Evolutionary conservation across 2,329 filamentous ascomycete species (phyloP).

Genomic region (Dichotomopilus funicola): DNA sequence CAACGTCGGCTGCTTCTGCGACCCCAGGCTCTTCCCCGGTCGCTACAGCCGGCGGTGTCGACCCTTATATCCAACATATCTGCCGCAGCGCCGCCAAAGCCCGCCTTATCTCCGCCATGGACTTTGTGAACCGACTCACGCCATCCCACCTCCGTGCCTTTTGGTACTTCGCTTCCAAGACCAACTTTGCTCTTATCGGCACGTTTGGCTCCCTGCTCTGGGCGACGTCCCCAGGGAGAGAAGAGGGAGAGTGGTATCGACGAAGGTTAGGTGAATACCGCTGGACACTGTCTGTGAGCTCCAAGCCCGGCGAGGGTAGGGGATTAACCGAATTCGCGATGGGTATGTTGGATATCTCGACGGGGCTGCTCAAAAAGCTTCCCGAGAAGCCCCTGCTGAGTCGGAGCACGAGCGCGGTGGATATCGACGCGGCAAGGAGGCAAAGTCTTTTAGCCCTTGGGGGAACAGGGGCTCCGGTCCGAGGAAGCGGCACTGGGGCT

Average conservation of each 20-base stretch:
- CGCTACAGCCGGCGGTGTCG: slow-evolving; percentile 38
- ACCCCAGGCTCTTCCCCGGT: background rate
- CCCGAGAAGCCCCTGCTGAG: slow-evolving; percentile 65
- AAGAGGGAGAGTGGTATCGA: slow-evolving; percentile 91
- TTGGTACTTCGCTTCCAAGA: slow-evolving; percentile 84
- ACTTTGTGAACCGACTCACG: slow-evolving; percentile 89
- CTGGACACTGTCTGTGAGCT: slow-evolving; percentile 86
- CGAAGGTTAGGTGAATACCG: slow-evolving; percentile 80
- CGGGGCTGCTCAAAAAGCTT: slow-evolving; percentile 60
- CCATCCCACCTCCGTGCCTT: slow-evolving; percentile 82
- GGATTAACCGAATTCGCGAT: slow-evolving; percentile 65
- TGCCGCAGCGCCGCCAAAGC: slow-evolving; percentile 92
- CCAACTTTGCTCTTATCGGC: slow-evolving; percentile 90
- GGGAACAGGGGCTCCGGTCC: slow-evolving; percentile 13
- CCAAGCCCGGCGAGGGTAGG: slow-evolving; percentile 57
- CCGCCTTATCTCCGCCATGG: slow-evolving; percentile 89
- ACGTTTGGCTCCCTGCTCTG: slow-evolving; percentile 88
- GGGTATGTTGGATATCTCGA: slow-evolving; percentile 68
- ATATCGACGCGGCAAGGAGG: slow-evolving; percentile 37
- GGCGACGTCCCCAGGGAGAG: slow-evolving; percentile 77
- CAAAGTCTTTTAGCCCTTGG: slow-evolving; percentile 34
- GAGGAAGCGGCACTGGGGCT: slow-evolving; percentile 12
- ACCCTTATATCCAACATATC: slow-evolving; percentile 82
- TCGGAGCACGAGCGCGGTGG: slow-evolving; percentile 44
- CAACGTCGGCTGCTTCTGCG: slow-evolving; percentile 25